phyloP scores from a whole-genome alignment of 345 rosid species.

The Linum lewisii region DNA sequence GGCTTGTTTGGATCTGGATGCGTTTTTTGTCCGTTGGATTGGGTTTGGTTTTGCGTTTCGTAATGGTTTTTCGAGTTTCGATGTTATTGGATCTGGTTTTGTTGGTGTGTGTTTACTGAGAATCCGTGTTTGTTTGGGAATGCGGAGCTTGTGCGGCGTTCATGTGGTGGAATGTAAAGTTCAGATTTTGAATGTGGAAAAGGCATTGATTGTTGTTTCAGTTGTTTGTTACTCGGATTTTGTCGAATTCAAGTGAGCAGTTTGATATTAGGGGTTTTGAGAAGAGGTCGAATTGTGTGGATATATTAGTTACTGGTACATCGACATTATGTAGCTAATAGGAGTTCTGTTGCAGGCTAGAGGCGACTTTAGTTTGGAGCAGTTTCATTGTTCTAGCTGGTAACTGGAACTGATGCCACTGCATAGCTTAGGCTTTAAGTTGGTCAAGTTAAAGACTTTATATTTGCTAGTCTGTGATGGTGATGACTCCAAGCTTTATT shows the following conservation, averaged over 20 bases:
- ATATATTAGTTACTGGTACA: too few relatives aligned
- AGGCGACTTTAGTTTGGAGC: background rate
- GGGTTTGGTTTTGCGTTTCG: background rate
- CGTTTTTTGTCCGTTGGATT: background rate
- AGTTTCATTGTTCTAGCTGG: too few relatives aligned
- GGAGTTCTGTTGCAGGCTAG: background rate
- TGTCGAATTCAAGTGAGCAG: background rate
- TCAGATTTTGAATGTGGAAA: background rate
- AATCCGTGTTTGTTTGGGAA: background rate
- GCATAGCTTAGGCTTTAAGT: too few relatives aligned
- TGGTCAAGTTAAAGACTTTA: too few relatives aligned
- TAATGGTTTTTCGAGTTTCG: background rate
- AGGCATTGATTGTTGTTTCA: background rate
- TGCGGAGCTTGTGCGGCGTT: background rate
- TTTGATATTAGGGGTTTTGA: background rate
- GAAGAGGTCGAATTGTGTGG: background rate
- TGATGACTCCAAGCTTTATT: too few relatives aligned
- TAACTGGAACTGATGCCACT: too few relatives aligned
- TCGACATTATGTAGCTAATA: background rate
- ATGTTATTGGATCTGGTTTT: background rate
- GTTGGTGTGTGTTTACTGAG: background rate
- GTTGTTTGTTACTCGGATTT: background rate
- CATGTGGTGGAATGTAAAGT: background rate
- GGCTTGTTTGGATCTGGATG: slow-evolving; percentile 35
- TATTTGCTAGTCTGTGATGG: too few relatives aligned